Evolutionary conservation across 352 stramenopile genomes (phyloP).

Genomic region (Pythium phragmiticola): DNA sequence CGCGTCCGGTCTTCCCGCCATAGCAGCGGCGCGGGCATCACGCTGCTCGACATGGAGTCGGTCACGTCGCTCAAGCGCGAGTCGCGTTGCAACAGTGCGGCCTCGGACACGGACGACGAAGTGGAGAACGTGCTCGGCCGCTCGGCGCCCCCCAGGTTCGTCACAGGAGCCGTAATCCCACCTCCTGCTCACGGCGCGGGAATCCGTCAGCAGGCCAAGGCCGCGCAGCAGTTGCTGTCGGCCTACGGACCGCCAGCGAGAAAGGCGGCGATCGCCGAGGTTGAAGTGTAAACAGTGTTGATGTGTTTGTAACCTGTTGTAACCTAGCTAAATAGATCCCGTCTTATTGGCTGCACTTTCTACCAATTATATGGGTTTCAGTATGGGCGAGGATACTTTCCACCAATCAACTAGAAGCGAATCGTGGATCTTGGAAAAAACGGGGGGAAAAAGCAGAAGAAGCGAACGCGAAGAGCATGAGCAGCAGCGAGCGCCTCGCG

Average conservation of each 20-base stretch:
- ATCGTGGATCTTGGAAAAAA: neutral
- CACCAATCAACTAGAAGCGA: neutral
- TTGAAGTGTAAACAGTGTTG: constrained; percentile 25
- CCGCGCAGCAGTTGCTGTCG: constrained; percentile 64
- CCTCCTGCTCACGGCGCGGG: constrained; percentile 36
- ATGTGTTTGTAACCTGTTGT: constrained; percentile 6
- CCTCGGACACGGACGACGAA: constrained; percentile 8
- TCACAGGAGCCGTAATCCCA: neutral
- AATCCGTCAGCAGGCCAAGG: constrained; percentile 60
- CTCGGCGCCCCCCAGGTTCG: constrained; percentile 15
- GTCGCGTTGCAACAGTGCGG: constrained; percentile 1
- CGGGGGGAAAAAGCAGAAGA: neutral
- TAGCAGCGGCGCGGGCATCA: constrained; percentile 16
- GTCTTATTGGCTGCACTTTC: constrained; percentile 22
- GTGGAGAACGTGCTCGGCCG: constrained; percentile 16
- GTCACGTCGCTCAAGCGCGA: constrained; percentile 2
- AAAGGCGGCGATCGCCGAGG: constrained; percentile 10
- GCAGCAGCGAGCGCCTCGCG: constrained; percentile 23
- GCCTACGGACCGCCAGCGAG: constrained; percentile 37
- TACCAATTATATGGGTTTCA: constrained; percentile 20
- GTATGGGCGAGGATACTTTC: constrained; percentile 7
- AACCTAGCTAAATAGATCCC: neutral
- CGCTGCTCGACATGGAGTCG: constrained; percentile 28
- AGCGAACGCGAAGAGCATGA: neutral
- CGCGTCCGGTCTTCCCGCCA: neutral